Evolutionary conservation across 2,329 filamentous ascomycete species (phyloP).

Genomic region (Colletotrichum liaoningense): DNA sequence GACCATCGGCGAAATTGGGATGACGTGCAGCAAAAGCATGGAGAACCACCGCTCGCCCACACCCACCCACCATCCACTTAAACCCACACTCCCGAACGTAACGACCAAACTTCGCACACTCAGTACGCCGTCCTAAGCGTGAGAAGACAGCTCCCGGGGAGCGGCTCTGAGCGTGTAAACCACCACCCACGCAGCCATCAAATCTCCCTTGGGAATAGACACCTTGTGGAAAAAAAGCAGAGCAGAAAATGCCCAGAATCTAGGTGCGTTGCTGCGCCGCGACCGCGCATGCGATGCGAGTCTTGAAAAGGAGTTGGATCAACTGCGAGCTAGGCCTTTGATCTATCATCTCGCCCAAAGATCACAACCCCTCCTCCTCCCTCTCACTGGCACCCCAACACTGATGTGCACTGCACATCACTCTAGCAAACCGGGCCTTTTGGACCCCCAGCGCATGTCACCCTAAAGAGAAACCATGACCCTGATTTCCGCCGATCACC

Average conservation of each 20-base stretch:
- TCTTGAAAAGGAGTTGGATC: background rate
- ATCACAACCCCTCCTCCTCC: background rate
- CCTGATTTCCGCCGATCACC: background rate
- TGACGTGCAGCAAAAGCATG: slow-evolving; percentile 26
- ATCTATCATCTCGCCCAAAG: background rate
- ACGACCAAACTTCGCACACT: too few relatives aligned
- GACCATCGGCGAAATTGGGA: slow-evolving; percentile 8
- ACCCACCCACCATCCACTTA: background rate
- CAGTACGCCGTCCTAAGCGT: background rate
- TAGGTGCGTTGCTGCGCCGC: slow-evolving; percentile 4
- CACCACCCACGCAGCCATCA: too few relatives aligned
- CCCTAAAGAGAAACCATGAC: background rate
- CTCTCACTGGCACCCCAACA: background rate
- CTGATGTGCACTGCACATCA: background rate
- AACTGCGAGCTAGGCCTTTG: background rate
- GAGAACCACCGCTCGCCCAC: background rate
- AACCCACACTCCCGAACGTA: too few relatives aligned
- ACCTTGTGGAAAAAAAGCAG: background rate
- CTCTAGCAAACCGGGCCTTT: background rate
- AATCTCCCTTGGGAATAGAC: too few relatives aligned
- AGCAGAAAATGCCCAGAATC: background rate
- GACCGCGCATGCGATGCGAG: background rate
- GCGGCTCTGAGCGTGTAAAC: background rate
- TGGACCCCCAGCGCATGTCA: background rate
- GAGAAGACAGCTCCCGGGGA: background rate